Percentiles rank a stretch among this genome's conserved stretches.
These are phyloP conservation scores for Cyanodermella asteris DNA, from an alignment of 2,329 filamentous ascomycete genomes.

Conservation along the genomic window DNA sequence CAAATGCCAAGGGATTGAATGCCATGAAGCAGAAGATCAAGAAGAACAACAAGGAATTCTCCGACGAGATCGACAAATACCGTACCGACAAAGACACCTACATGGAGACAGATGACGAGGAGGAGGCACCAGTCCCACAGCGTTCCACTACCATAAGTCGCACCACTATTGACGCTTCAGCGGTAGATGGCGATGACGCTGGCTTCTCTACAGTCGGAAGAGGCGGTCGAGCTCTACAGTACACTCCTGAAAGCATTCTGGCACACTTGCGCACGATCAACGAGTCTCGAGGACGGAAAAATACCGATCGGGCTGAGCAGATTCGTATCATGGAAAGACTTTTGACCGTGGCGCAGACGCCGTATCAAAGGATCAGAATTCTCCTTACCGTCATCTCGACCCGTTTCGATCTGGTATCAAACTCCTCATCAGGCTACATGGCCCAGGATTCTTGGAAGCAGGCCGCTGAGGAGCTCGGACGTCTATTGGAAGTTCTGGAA, in stretches of 20 bases:
- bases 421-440: slow-evolving; percentile 56
- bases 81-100: slow-evolving; percentile 65
- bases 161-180: slow-evolving; percentile 27
- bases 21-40: slow-evolving; percentile 95
- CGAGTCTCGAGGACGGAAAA: slow-evolving; percentile 95
- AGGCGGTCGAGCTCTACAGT: slow-evolving; percentile 71
- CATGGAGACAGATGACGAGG: slow-evolving; percentile 68
- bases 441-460: slow-evolving; percentile 91
- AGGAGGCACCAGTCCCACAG: slow-evolving; percentile 33
- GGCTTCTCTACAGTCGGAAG: slow-evolving; percentile 78
- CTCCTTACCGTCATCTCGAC: slow-evolving; percentile 81
- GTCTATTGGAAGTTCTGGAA: slow-evolving; percentile 60
- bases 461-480: slow-evolving; percentile 66
- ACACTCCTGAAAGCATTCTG: slow-evolving; percentile 93
- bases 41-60: slow-evolving; percentile 95
- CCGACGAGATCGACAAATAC: slow-evolving; percentile 70
- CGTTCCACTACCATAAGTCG: slow-evolving; percentile 25
- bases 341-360: slow-evolving; percentile 64
- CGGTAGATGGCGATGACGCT: slow-evolving; percentile 49
- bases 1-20: slow-evolving; percentile 81
- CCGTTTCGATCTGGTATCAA: slow-evolving; percentile 75
- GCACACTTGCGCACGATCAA: slow-evolving; percentile 87
- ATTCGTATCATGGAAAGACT: slow-evolving; percentile 97
- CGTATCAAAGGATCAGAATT: slow-evolving; percentile 86
- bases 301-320: slow-evolving; percentile 85